phyloP scores from a whole-genome alignment of 768 basidiomycete species.

The Xerocomellus intermedius region DNA sequence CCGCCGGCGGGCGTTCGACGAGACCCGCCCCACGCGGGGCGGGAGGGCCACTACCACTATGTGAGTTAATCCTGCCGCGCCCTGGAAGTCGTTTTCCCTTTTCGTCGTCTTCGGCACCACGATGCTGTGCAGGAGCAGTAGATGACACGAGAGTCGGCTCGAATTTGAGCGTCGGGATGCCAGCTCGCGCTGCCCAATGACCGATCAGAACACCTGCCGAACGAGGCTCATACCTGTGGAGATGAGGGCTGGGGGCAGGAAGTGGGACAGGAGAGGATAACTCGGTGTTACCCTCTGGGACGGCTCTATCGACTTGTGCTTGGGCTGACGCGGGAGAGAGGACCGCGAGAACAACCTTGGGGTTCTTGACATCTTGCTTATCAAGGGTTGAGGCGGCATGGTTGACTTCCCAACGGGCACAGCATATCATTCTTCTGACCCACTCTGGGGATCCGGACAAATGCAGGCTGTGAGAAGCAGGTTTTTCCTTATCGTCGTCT shows the following conservation, averaged over 20 bases:
- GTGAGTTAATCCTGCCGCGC: constrained; percentile 31
- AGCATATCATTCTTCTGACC: constrained; percentile 82
- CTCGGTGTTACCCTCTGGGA: constrained; percentile 21
- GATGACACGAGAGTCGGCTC: constrained; percentile 29
- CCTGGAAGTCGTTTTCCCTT: constrained; percentile 28
- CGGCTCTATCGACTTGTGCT: constrained; percentile 24
- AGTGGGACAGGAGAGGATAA: constrained; percentile 59
- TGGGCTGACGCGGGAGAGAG: constrained; percentile 33
- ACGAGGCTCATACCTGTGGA: constrained; percentile 62
- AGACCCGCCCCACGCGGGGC: constrained; percentile 39
- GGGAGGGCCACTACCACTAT: constrained; percentile 17
- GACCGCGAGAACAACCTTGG: constrained; percentile 65
- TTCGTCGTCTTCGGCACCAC: constrained; percentile 34
- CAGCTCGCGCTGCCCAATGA: constrained; percentile 66
- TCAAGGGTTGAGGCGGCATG: constrained; percentile 40
- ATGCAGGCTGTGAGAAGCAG: constrained; percentile 23
- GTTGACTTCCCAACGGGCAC: constrained; percentile 72
- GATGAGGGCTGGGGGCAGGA: constrained; percentile 54
- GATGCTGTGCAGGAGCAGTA: constrained; percentile 18
- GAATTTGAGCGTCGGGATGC: constrained; percentile 56
- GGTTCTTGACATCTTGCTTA: constrained; percentile 21
- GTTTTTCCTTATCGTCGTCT: constrained; percentile 26
- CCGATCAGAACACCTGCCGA: constrained; percentile 61
- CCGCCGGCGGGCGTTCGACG: constrained; percentile 75
- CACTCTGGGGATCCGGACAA: constrained; percentile 66